Base-by-base conservation (phyloP, 202 grass and related monocot species). In the Bolboschoenoplectus hybrid region DNA sequence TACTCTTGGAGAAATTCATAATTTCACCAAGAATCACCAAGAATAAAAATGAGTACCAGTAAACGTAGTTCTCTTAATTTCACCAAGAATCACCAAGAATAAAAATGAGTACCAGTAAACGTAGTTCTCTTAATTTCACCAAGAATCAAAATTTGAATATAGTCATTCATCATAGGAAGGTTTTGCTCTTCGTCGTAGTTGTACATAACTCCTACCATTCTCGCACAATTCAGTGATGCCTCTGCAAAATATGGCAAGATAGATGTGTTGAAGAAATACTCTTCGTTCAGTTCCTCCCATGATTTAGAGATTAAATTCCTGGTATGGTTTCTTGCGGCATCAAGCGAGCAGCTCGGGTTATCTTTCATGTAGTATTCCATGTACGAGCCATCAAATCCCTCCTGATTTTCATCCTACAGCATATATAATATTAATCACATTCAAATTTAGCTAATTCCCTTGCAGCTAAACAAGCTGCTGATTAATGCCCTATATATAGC, bases 171-270 rank as follows among this genome's bases (percentile, higher is more conserved):
- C 36, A 82, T n/a, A 0, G 86, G 85, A 6, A 92, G 85, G 39
- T 74, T 80, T 9, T 89, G 71, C 9, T 89, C 71, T 1, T 83
- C 2, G 34, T 89, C 17, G 32, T 97, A 94, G 8, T 35, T 82
- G 46, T 92, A 94, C 92, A 97, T 94, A 61, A 94, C 77, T 4
- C 63, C 63, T 1, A 89, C 81, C 94, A 94, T 92, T 74, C 90
- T 91, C 1, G 89, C 84, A 1, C 1, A 12, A 52, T 97, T 97
- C 1, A 97, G 40, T 1, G 51, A 65, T 1, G 52, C 78, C 5
- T 45, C 46, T 0, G 16, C 41, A 32, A 91, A 69, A 46, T 66
- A 73, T 36, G 11, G 13, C 0, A 89, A 52, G 17, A 91, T 86
- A 49, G 85, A 41, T 56, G 45, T 85, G 64, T 9, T 36, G 1